A percentile compares a stretch with the other conserved stretches of the same genome.
Evolutionary conservation across 139 green algal genomes (phyloP).

Genomic region (Tetraselmis striata): DNA sequence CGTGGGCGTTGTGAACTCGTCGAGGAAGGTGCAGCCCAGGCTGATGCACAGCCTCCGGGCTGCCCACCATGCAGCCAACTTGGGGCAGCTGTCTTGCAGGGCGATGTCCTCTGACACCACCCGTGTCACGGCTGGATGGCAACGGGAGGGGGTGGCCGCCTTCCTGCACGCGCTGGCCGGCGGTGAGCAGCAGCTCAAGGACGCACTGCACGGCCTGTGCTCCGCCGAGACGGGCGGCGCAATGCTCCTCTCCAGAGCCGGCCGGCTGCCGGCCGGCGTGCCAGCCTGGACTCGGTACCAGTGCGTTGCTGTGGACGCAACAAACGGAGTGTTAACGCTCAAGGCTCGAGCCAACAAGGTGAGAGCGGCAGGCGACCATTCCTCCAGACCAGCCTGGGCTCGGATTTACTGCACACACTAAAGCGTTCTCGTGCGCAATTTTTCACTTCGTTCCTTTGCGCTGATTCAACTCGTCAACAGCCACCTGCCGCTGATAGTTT

Average conservation of each 20-base stretch:
- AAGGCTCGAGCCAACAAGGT: neutral
- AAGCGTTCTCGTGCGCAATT: neutral
- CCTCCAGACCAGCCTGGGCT: no score
- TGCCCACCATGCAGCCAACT: neutral
- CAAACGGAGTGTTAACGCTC: neutral
- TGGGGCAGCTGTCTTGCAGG: neutral
- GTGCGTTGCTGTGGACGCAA: neutral
- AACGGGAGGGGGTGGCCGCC: neutral
- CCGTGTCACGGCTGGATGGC: neutral
- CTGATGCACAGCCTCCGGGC: no score
- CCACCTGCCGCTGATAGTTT: neutral
- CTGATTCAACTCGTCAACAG: no score
- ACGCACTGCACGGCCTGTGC: neutral
- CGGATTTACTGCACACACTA: no score
- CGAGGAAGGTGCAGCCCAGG: neutral
- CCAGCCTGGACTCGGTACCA: neutral
- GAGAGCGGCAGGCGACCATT: no score
- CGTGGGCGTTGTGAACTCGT: neutral
- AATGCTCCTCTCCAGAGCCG: neutral
- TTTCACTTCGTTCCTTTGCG: neutral
- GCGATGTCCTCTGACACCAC: neutral
- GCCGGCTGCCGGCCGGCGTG: neutral
- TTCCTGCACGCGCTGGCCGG: neutral
- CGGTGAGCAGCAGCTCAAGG: neutral
- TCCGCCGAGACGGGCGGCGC: neutral